Percentiles rank a stretch among this genome's conserved stretches.
These are phyloP conservation scores for Gnomoniopsis smithogilvyi DNA, from an alignment of 2,329 filamentous ascomycete genomes.

Conservation along the genomic window DNA sequence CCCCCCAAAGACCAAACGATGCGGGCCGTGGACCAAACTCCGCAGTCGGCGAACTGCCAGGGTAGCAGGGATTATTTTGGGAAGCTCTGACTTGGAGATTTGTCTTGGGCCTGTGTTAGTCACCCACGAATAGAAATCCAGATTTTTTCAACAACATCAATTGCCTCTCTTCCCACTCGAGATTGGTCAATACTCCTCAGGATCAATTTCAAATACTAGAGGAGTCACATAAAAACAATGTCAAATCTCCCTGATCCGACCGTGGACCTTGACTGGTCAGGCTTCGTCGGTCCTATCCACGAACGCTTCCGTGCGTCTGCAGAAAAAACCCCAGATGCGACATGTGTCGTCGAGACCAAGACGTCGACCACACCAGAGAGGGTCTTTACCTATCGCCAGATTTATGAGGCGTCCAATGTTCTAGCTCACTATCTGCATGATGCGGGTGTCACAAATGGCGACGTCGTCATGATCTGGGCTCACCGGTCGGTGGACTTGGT, in stretches of 20 bases:
- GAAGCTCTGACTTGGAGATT: background rate
- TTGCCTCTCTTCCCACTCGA: background rate
- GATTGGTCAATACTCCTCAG: background rate
- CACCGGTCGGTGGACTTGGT: conserved; percentile 70
- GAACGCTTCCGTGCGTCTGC: conserved; percentile 68
- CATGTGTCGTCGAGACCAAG: conserved; percentile 49
- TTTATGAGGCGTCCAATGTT: conserved; percentile 78
- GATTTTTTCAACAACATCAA: conserved; percentile 7
- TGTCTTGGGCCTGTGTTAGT: conserved; percentile 7
- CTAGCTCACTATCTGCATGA: conserved; percentile 76
- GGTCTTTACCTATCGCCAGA: conserved; percentile 79
- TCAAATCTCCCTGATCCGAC: conserved; percentile 59
- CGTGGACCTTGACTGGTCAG: conserved; percentile 63
- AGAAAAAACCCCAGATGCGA: conserved; percentile 58
- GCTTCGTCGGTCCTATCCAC: conserved; percentile 65
- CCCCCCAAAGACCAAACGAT: no score
- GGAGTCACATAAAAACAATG: background rate
- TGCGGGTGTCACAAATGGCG: conserved; percentile 70
- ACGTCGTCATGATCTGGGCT: conserved; percentile 92
- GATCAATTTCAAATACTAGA: background rate
- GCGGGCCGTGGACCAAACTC: background rate
- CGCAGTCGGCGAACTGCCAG: conserved; percentile 12
- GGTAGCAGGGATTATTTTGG: conserved; percentile 10
- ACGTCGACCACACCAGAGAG: conserved; percentile 51
- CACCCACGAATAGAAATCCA: conserved; percentile 1